Base-by-base conservation (phyloP, 2,329 filamentous ascomycete species). In the Dothideomycetes sp. region DNA sequence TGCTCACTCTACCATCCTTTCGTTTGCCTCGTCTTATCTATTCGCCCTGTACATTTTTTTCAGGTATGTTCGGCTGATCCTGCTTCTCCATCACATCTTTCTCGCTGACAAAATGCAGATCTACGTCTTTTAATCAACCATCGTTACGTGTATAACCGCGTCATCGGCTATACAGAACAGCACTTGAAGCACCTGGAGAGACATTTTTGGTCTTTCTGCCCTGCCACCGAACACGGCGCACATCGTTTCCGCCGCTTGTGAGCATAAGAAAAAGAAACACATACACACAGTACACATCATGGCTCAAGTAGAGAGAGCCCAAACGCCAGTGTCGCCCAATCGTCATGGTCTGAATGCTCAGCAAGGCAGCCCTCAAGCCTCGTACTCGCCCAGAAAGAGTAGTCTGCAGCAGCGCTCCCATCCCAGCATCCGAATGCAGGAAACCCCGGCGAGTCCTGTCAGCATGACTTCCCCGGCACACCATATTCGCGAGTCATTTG, bases 381-480 rank as follows among this genome's bases (percentile, higher is more conserved):
- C 32, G 2, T 43, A 38, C 30, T 25, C 28, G 16, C 33, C 41
- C 3, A 38, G 41, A 29, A 36, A 31, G 32, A 43, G 27, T 22
- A 43, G 33, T 24, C 23, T 43, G 32, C 33, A 19, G 7, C 15
- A 33, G 9, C 20, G 17, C 13, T 12, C 18, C 10, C 45, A 45
- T 16, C 44, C 46, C 15, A 48, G 28, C 18, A 45, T 58, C 29
- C 51, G 55, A 13, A 47, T 60, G 35, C 54, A 58, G 31, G 51
- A 53, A 22, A 49, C 57, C 11, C 56, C 57, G 5, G 45, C 53
- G 11, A 59, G 54, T 39, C 56, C 56, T 2, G 54, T 58, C 22
- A 58, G 45, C 43, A 58, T 59, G 45, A 55, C 45, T 24, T 55
- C 54, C 7, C 55, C 45, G 50, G 16, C 47, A 46, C 19, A 49